Evolutionary conservation across 495 filamentous ascomycete species (phyloP), one percentile per base, ranked within the genome.

Genomic region (Lepraria neglecta): DNA sequence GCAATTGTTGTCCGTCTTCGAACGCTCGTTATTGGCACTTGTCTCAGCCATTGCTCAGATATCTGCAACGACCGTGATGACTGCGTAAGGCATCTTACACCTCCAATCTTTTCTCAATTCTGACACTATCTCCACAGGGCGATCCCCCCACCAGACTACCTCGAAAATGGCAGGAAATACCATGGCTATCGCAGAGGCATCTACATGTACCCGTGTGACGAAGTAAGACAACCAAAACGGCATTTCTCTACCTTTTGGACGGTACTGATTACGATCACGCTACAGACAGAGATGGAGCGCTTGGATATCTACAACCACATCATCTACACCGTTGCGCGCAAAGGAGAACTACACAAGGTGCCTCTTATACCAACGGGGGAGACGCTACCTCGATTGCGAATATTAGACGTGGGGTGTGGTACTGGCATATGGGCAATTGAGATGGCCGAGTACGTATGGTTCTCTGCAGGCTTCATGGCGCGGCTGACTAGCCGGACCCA

Each of bases 381-480:
- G 58, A 75, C 74, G 1, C 71, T 59, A 45, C 69, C 58, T 46
- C 42, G 14, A 28, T n/a, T 56, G 19, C 73, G 82, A 27, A 85
- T 95, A 44, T 74, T 97, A 27, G 92, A 97, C 70, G 70, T 96
- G 52, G 92, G 92, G 30, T 90, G 87, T 63, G 92, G 92, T 12
- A 95, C 92, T 0, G 91, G 92, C 6, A 92, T 96, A 52, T 96
- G 92, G 92, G 81, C 84, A 24, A 92, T 95, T 67, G 87, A 94
- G 65, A 86, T 96, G 74, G 88, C 88, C 61, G 84, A 87, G 84
- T 87, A 75, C 74, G 85, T 79, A 30, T 28, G 11, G 7, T 15
- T 46, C 15, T 31, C 2, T 14, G 38, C 14, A 12, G 59, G 21
- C 42, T 45, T 33, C 24, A 10, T 12, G 17, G 7, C 6, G 33